Base-by-base conservation (phyloP, 768 basidiomycete species). In the Cubamyces sp. region DNA sequence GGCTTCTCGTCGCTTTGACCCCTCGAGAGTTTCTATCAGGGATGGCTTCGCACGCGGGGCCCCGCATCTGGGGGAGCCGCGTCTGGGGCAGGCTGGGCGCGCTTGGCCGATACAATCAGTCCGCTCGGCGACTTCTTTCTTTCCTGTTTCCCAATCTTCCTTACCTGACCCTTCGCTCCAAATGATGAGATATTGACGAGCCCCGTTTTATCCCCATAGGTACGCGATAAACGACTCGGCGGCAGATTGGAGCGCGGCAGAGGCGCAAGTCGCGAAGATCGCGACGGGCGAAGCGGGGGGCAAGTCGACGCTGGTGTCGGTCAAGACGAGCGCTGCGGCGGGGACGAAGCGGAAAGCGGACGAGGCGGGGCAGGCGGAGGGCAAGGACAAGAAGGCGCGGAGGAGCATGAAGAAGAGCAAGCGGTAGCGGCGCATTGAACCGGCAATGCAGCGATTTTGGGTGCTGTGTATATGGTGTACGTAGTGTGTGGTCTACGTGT, bases 221-320 rank as follows among this genome's bases (percentile, higher is more conserved):
- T 92, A 83, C 71, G 87, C 88, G 26, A 94, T 98, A 67, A 82
- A 90, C 66, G 85, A 88, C 67, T 73, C 78, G 0, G 77, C 82
- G 16, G 77, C 83, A 28, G 92, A 96, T 72, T 96, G 93, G 90
- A 78, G 80, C 40, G 74, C 75, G 26, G 94, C 91, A 4, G 89
- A 94, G 71, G 78, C 81, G 21, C 92, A 94, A 71, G 86, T 95
- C 3, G 74, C 81, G 39, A 79, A 79, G 51, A 70, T 85, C 16
- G 74, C 77, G 56, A 62, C 51, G 46, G 76, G 74, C 23, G 79
- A 75, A 3, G 75, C 70, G 18, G 70, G 61, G 16, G 82, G 80
- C 37, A 85, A 82, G 57, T 84, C 87, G 34, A 89, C 88, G 0
- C 84, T 95, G 15, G 83, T 96, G 46, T 94, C 90, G 68, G 82